Conservation (phyloP, 2,329 filamentous ascomycete species). For the Fusarium nurragi region DNA sequence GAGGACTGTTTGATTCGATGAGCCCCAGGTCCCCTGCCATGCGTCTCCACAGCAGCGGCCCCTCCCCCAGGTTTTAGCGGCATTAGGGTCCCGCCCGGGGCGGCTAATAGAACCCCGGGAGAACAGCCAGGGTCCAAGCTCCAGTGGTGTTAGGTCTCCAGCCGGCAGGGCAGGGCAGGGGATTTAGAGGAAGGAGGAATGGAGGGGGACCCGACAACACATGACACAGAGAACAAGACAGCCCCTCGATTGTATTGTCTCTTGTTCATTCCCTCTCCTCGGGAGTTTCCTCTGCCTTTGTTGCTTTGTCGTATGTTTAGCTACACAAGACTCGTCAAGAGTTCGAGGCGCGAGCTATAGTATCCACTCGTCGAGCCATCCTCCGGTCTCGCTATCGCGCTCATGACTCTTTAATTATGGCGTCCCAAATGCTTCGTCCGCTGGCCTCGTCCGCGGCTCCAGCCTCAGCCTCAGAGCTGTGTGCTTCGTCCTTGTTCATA, state of each 20-base stretch:
- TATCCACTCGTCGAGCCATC: slow-evolving; percentile 15
- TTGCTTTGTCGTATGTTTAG: slow-evolving; percentile 10
- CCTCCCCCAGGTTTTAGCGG: slow-evolving; percentile 39
- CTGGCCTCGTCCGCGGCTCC: slow-evolving; percentile 40
- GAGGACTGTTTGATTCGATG: slow-evolving; percentile 18
- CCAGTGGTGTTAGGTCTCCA: slow-evolving; percentile 7
- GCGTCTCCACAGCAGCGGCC: slow-evolving; percentile 22
- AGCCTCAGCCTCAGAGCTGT: slow-evolving; percentile 45
- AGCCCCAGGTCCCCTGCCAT: slow-evolving; percentile 11
- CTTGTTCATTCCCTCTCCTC: slow-evolving; percentile 18
- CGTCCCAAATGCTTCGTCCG: slow-evolving; percentile 49
- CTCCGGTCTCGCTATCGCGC: slow-evolving; percentile 28
- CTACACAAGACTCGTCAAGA: slow-evolving; percentile 14
- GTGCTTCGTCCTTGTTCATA: slow-evolving; percentile 42
- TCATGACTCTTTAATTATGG: slow-evolving; percentile 49
- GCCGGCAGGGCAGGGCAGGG: too few species aligned
- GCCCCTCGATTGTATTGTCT: slow-evolving; percentile 30
- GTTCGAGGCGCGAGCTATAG: neutral
- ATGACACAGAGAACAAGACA: slow-evolving; percentile 34
- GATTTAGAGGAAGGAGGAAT: slow-evolving; percentile 16
- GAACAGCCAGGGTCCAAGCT: slow-evolving; percentile 19
- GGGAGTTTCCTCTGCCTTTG: neutral
- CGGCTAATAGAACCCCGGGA: slow-evolving; percentile 35
- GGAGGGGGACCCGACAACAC: slow-evolving; percentile 32
- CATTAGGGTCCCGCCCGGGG: slow-evolving; percentile 25